These are phyloP conservation scores for Penicillium pancosmium DNA, from an alignment of 495 filamentous ascomycete genomes.

Conservation along the genomic window DNA sequence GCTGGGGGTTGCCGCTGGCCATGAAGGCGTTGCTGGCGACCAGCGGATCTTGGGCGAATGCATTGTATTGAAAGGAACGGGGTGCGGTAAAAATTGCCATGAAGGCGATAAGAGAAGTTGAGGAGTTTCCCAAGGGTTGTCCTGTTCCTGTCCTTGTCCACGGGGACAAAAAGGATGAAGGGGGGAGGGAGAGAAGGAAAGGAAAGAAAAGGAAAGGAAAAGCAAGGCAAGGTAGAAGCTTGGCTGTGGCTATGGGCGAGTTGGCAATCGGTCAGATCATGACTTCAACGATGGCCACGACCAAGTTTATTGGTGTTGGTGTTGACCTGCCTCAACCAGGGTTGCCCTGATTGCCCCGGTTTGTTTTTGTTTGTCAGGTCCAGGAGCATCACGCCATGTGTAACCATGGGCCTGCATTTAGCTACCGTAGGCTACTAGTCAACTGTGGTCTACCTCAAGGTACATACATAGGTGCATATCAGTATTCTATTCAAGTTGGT, in stretches of 20 bases:
- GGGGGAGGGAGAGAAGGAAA: not conserved
- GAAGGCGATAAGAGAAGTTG: slow-evolving; percentile 18
- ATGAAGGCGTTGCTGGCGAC: slow-evolving; percentile 35
- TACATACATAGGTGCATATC: no score
- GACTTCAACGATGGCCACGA: not conserved
- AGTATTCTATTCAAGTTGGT: no score
- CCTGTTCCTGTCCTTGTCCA: slow-evolving; percentile 3
- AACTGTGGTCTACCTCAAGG: no score
- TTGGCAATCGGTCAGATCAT: slow-evolving; percentile 7
- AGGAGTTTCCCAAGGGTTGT: not conserved
- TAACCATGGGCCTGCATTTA: no score
- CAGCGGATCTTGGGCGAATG: slow-evolving; percentile 37
- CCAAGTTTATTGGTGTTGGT: no score
- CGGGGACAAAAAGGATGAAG: slow-evolving; percentile 6
- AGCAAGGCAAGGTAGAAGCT: slow-evolving; percentile 1
- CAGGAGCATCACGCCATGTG: no score
- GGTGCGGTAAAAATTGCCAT: slow-evolving; percentile 62
- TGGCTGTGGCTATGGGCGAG: slow-evolving; percentile 1
- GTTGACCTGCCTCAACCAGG: no score
- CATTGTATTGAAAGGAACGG: slow-evolving; percentile 63
- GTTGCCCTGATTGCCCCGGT: no score
- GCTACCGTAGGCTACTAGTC: no score
- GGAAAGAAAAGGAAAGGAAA: not conserved
- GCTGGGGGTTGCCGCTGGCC: slow-evolving; percentile 31
- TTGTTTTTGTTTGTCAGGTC: not conserved